A percentile compares a stretch with the other conserved stretches of the same genome.
Conservation (phyloP, 192 early-diverging fungal species). For the Umbelopsis ramanniana region DNA sequence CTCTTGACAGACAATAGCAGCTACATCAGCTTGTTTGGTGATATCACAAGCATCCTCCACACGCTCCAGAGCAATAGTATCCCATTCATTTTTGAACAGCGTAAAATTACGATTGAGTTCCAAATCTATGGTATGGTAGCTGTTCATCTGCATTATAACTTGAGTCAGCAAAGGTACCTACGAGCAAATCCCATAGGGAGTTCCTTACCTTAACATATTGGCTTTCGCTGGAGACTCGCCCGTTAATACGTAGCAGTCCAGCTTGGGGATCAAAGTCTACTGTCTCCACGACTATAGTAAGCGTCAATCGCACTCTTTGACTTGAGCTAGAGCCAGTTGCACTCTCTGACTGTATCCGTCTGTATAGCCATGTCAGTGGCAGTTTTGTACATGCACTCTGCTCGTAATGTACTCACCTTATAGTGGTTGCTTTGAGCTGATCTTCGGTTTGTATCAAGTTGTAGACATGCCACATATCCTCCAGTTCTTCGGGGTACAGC, state of each 20-base stretch:
- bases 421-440: conserved; percentile 83
- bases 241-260: conserved; percentile 84
- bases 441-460: conserved; percentile 87
- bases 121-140: conserved; percentile 94
- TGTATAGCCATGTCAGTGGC: conserved; percentile 27
- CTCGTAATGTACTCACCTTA: conserved; percentile 55
- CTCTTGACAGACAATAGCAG: conserved; percentile 88
- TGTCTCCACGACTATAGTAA: conserved; percentile 85
- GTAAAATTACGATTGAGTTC: conserved; percentile 90
- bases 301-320: conserved; percentile 73
- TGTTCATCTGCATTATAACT: conserved; percentile 65
- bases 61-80: conserved; percentile 88
- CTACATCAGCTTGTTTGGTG: conserved; percentile 87
- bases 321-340: conserved; percentile 89
- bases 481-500: conserved; percentile 85
- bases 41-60: conserved; percentile 90
- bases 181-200: not conserved
- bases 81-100: conserved; percentile 90
- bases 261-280: conserved; percentile 93
- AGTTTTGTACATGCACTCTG: not conserved
- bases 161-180: not conserved
- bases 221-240: conserved; percentile 85
- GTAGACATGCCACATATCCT: conserved; percentile 99
- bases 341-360: conserved; percentile 87
- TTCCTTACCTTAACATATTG: conserved; percentile 80